Conservation (phyloP, 1,284 basidiomycete genomes). For the Pseudozyma sp. region DNA sequence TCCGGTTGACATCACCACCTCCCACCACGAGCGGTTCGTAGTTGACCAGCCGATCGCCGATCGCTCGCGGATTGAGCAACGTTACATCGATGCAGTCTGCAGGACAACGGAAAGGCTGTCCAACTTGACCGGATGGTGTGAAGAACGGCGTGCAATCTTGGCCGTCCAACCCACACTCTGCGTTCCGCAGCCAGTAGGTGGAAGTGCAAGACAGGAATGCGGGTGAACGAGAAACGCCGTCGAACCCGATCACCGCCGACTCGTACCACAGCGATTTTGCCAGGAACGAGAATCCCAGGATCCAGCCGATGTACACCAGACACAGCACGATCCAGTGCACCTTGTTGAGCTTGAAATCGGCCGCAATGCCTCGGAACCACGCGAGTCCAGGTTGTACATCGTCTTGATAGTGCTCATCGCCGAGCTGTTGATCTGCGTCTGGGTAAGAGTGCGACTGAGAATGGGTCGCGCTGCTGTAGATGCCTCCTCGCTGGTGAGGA, state of each 20-base stretch:
- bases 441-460: background rate
- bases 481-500: slow-evolving; percentile 3
- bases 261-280: slow-evolving; percentile 58
- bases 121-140: slow-evolving; percentile 74
- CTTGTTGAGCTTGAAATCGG: slow-evolving; percentile 45
- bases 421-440: background rate
- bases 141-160: slow-evolving; percentile 76
- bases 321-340: slow-evolving; percentile 58
- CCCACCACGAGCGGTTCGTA: slow-evolving; percentile 84
- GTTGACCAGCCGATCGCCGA: slow-evolving; percentile 77
- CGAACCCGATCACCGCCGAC: slow-evolving; percentile 22
- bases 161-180: slow-evolving; percentile 79
- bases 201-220: slow-evolving; percentile 53
- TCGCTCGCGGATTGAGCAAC: slow-evolving; percentile 79
- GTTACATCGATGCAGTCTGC: slow-evolving; percentile 78
- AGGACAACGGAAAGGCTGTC: slow-evolving; percentile 78
- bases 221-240: slow-evolving; percentile 27
- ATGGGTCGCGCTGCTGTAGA: background rate
- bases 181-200: slow-evolving; percentile 67
- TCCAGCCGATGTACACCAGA: slow-evolving; percentile 56
- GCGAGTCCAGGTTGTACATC: slow-evolving; percentile 11
- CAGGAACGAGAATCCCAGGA: slow-evolving; percentile 56
- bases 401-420: slow-evolving; percentile 5
- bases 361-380: slow-evolving; percentile 33
- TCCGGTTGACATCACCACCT: slow-evolving; percentile 72